These are phyloP conservation scores for Lobulomyces angularis DNA, from an alignment of 192 early-diverging fungal genomes.

Conservation along the genomic window DNA sequence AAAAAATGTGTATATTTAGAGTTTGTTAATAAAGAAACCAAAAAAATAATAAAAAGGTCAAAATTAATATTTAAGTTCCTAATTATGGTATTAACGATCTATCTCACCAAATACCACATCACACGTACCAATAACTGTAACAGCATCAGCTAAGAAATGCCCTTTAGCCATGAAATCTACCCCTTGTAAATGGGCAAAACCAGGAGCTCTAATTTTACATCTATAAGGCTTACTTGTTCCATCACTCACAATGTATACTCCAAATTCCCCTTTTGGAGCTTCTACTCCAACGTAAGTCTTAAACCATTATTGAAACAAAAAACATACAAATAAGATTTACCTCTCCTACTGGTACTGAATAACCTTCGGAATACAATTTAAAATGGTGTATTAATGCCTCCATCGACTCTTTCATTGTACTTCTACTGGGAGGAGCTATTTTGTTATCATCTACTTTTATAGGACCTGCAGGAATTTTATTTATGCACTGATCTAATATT, in stretches of 20 bases:
- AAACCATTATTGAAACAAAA: background rate
- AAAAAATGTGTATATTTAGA: too few species aligned
- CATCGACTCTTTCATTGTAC: conserved; percentile 97
- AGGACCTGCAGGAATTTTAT: conserved; percentile 88
- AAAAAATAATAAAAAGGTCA: background rate
- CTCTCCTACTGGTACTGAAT: conserved; percentile 90
- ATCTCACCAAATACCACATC: conserved; percentile 98
- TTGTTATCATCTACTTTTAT: conserved; percentile 96
- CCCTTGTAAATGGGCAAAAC: conserved; percentile 84
- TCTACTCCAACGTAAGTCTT: conserved; percentile 91
- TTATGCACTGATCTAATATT: conserved; percentile 91
- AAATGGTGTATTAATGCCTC: conserved; percentile 98
- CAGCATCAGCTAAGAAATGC: conserved; percentile 88
- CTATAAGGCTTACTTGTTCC: conserved; percentile 91
- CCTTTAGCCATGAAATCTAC: conserved; percentile 82
- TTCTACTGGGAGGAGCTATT: conserved; percentile 84
- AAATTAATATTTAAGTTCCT: background rate
- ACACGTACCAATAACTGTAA: conserved; percentile 94
- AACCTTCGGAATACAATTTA: conserved; percentile 98
- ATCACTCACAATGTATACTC: conserved; percentile 85
- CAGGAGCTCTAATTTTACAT: conserved; percentile 94
- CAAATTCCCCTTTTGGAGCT: conserved; percentile 98
- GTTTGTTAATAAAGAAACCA: background rate
- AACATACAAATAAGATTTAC: conserved; percentile 10
- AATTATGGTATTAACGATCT: conserved; percentile 71